Evolutionary conservation across 306 rosid species (phyloP), one percentile per base, ranked within the genome.

Genomic region (Prunus kanzakura): DNA sequence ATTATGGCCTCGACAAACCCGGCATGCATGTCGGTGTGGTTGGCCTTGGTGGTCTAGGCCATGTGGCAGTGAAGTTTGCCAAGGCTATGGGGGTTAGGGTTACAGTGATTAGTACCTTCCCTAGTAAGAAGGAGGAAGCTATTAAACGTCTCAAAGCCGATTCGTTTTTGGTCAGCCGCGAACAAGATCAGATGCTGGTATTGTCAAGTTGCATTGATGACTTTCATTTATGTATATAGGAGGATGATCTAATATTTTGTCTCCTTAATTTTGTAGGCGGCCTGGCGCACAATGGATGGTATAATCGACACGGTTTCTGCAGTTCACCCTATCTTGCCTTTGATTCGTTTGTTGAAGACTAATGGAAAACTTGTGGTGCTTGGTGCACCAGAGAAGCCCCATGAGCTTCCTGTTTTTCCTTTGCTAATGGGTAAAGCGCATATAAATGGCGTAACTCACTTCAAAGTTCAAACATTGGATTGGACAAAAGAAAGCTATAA

Each of bases 241-340:
- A 35, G 41, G 41, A 35, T 35, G 41, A 35, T 35, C 8, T 6
- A 35, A 35, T 51, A 1, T 4, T 67, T 38, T 63, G 51, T 20
- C 63, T 10, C 30, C 54, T 43, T 23, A 55, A 78, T 51, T 49
- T 50, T 47, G 14, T 49, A 82, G 89, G 83, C 74, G 54, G 78
- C 69, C 10, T 35, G 7, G 51, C 74, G 78, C 10, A 82, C 84
- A 2, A 6, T 85, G 77, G 88, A 81, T 41, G 88, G 88, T 29
- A 77, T 86, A 30, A 71, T 81, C 1, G 87, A 86, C 32, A 77
- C 85, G 0, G 85, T 82, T 20, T 82, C 85, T 9, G 85, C 79
- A 1, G 1, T 3, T 1, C 85, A 82, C 65, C 69, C 79, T n/a
- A 51, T 73, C 1, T 7, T 78, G 38, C 85, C 79, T 35, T 38